Evolutionary conservation across 805 yeast species (phyloP), one percentile per base, ranked within the genome.

Genomic region (Pichia membranifaciens): DNA sequence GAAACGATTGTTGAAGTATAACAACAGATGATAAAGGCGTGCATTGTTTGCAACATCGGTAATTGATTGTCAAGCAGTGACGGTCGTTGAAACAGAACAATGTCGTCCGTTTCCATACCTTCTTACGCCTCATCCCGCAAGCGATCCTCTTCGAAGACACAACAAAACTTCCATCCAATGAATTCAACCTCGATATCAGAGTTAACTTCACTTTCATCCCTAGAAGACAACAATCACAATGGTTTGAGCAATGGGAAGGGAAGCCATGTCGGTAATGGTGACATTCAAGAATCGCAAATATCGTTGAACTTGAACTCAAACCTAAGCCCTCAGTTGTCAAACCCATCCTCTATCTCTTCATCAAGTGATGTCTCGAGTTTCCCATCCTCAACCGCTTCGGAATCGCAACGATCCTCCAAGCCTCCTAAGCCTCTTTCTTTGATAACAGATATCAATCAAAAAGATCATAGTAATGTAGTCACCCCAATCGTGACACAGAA

Each of bases 101-200:
- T 25, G 28, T 31, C 34, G 3, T 32, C 39, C 6, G 21, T 43
- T 7, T 16, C 21, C 4, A 6, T 39, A 17, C 31, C 44, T 7
- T 15, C 34, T 5, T 22, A 33, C n/a, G 23, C 16, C 2, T 47
- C 49, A 29, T 45, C 60, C 28, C 57, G 70, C 35, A 62, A 58
- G 45, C 45, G 70, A 36, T 64, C 69, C 1, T 53, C 68, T 3
- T 65, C 69, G 1, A 62, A 59, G 44, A 61, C 67, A 2, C 61
- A 57, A 25, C 58, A 58, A 37, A 66, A 65, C 43, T 64, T 60
- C 49, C 60, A 61, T 43, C 61, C 69, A 0, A 54, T 58, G 9
- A 53, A 54, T 40, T 45, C 54, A 33, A 52, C 58, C 15, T 32
- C 54, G 18, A 10, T 54, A 17, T 32, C 58, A 4, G 41, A 58